Conservation (phyloP, 179 eudicot genomes). For the Drosera spatulata region DNA sequence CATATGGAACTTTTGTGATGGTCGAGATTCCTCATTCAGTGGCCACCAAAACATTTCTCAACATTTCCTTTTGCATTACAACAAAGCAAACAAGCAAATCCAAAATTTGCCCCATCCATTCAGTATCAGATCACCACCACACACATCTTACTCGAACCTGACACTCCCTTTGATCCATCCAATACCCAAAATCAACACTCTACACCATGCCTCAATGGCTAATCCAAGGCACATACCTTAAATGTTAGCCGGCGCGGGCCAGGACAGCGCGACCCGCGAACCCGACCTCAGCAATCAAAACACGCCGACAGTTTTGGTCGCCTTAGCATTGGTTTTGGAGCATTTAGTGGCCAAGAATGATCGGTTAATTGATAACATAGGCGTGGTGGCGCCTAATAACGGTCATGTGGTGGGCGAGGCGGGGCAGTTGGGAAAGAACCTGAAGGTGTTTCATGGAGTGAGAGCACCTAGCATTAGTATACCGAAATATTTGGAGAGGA, state of each 20-base stretch:
- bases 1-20: too few species aligned
- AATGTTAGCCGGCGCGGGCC: not conserved
- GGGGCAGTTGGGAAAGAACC: slow-evolving; percentile 23
- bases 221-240: too few species aligned
- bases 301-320: slow-evolving; percentile 49
- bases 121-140: too few species aligned
- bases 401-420: not conserved
- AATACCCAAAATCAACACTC: too few species aligned
- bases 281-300: slow-evolving; percentile 19
- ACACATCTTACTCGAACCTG: too few species aligned
- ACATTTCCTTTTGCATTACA: too few species aligned
- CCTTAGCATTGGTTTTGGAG: slow-evolving; percentile 51
- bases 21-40: too few species aligned
- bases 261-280: slow-evolving; percentile 9
- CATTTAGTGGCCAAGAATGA: slow-evolving; percentile 66
- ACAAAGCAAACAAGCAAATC: too few species aligned
- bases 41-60: too few species aligned
- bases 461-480: slow-evolving; percentile 74
- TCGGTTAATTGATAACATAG: slow-evolving; percentile 10
- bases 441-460: slow-evolving; percentile 65
- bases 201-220: too few species aligned
- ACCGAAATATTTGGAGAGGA: slow-evolving; percentile 75
- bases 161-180: too few species aligned
- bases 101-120: too few species aligned
- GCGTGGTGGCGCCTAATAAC: slow-evolving; percentile 6